Base-by-base conservation (phyloP, 352 stramenopile species). In the Phytophthora lateralis region DNA sequence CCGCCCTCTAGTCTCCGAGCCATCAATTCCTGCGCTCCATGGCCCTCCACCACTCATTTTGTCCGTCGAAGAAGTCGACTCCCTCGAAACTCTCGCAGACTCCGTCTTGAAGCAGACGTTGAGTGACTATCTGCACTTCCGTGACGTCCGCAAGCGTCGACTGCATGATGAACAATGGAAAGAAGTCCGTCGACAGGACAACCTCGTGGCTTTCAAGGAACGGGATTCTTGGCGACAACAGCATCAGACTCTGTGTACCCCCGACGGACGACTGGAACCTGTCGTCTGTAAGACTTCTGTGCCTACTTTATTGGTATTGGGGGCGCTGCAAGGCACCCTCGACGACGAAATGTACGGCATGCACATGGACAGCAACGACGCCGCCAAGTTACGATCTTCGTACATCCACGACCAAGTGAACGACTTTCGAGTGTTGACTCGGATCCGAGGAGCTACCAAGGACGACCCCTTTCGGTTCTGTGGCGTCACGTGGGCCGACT, bases 341-440 rank as follows among this genome's bases (percentile, higher is more conserved):
- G 78, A 90, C 26, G 78, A 90, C 39, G 68, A 73, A 17, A 73
- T 88, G 57, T 90, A 85, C 34, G 80, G 78, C 18, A 63, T 81
- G 53, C 63, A 71, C 42, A 69, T 75, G 5, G 53, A 72, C 39
- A 66, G 62, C 11, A 57, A 69, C 24, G 59, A 73, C 3, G 60
- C 51, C 0, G 71, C 73, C 14, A 69, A 74, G 29, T 46, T 86
- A 14, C 63, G 75, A 9, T 78, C 74, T 1, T 74, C 58, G 21
- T 70, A 69, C 20, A 63, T 80, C 8, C 67, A 83, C 45, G 75
- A 87, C 66, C 76, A 75, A 29, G 38, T 65, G 1, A 35, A 82
- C 4, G 75, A 87, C 32, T 74, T 74, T 41, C 63, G 68, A 15
- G 42, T 80, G 1, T 55, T 84, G 15, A 49, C 70, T 7, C 56